Evolutionary conservation across 192 early-diverging fungal genomes (phyloP), one percentile per base, ranked within the genome.

Genomic region (Rhizoclosmatium globosum): DNA sequence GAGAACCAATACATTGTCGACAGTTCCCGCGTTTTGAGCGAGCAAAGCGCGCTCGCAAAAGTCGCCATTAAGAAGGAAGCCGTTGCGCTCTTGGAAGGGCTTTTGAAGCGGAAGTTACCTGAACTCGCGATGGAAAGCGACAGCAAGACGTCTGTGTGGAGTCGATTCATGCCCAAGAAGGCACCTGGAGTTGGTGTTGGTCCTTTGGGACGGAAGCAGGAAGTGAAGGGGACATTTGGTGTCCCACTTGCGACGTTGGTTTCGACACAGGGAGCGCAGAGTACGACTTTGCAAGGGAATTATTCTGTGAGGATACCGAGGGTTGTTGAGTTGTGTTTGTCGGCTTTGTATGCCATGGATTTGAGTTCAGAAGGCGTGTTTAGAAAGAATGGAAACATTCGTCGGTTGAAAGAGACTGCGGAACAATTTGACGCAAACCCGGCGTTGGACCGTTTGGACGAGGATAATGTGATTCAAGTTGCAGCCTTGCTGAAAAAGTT

Each of bases 401-500:
- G 95, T 74, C 85, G 94, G 19, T 84, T 99, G 66, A 97, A 96
- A 68, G 93, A 94, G 44, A 78, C 96, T 17, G 90, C 91, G 3
- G 97, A 98, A 45, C 82, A 89, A 0, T 88, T 98, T 38, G 98
- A 99, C 82, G 90, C 90, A 82, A 92, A 97, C 82, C 94, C 93
- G 3, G 83, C 85, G 19, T 17, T 74, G 15, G 76, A 77, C 47
- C 13, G 46, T 13, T 31, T 60, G 7, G 78, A 72, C 2, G 87
- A 90, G 42, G 83, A 90, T 42, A 94, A 94, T 70, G 89, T 93
- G 9, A 92, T 99, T 56, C 97, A 98, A 83, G 89, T 98, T 43
- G 97, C 98, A 2, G 98, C 98, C 13, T 81, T 99, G 72, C 80
- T 99, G 74, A 98, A 98, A 75, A 98, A 98, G 87, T 99, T 97